A percentile compares a stretch with the other conserved stretches of the same genome.
These are phyloP conservation scores for Podila minutissima DNA, from an alignment of 192 early-diverging fungal genomes.

Conservation along the genomic window DNA sequence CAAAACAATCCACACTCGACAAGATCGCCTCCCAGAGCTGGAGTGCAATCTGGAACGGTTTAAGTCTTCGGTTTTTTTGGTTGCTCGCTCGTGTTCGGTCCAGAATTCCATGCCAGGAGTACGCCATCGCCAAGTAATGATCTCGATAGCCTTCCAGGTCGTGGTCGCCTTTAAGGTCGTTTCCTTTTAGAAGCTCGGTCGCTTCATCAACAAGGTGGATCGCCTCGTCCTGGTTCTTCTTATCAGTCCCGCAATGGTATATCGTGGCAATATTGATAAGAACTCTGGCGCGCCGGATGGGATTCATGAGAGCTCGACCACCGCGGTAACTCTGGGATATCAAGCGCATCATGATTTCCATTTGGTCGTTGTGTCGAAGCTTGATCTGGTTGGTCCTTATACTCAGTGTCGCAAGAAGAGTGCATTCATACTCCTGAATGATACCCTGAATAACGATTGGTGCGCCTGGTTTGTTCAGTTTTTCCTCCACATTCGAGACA, in stretches of 20 bases:
- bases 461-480: constrained; percentile 4
- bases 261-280: constrained; percentile 37
- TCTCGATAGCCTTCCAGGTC: constrained; percentile 54
- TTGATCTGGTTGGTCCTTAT: constrained; percentile 16
- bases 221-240: constrained; percentile 17
- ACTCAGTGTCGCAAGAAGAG: constrained; percentile 19
- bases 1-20: constrained; percentile 51
- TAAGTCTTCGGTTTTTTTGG: constrained; percentile 32
- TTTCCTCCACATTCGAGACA: constrained; percentile 10
- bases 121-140: constrained; percentile 68
- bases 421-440: constrained; percentile 35
- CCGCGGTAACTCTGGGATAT: constrained; percentile 12
- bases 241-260: constrained; percentile 6
- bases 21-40: constrained; percentile 69
- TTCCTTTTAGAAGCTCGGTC: constrained; percentile 45
- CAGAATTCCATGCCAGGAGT: constrained; percentile 66
- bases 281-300: constrained; percentile 47
- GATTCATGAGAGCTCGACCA: constrained; percentile 15
- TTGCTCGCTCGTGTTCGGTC: constrained; percentile 44
- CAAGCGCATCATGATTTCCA: constrained; percentile 23
- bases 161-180: constrained; percentile 44
- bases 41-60: constrained; percentile 62
- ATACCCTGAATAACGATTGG: constrained; percentile 19
- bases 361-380: constrained; percentile 11
- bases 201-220: constrained; percentile 38